Evolutionary conservation across 2,329 filamentous ascomycete genomes (phyloP).

Genomic region (Hortaea werneckii): DNA sequence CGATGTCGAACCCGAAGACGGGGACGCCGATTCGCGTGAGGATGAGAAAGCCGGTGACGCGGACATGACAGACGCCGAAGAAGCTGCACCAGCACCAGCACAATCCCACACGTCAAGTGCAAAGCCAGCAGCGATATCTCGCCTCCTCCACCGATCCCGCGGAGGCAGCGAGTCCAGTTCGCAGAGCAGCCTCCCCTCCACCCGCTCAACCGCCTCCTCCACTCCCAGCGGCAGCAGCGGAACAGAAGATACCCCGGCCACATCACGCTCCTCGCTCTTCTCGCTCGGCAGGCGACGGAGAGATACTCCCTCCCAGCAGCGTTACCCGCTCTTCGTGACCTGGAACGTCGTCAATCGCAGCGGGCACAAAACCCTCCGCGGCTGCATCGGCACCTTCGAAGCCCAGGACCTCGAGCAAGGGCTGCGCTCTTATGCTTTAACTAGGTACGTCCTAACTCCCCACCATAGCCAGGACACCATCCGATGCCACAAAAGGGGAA

Average conservation of each 20-base stretch:
- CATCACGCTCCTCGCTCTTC: slow-evolving; percentile 35
- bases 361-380: slow-evolving; percentile 61
- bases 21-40: no score
- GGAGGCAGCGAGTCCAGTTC: slow-evolving; percentile 13
- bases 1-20: slow-evolving; percentile 25
- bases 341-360: slow-evolving; percentile 67
- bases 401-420: slow-evolving; percentile 61
- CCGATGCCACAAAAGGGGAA: no score
- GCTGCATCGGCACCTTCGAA: slow-evolving; percentile 95
- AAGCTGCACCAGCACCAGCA: slow-evolving; percentile 2
- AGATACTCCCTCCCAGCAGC: slow-evolving; percentile 5
- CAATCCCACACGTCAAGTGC: slow-evolving; percentile 8
- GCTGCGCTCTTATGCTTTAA: slow-evolving; percentile 70
- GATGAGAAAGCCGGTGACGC: neutral
- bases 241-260: slow-evolving; percentile 22
- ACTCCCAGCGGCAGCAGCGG: slow-evolving; percentile 11
- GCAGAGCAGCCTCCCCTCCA: slow-evolving; percentile 22
- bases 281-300: slow-evolving; percentile 20
- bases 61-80: slow-evolving; percentile 19
- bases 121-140: slow-evolving; percentile 35
- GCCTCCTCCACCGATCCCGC: slow-evolving; percentile 25
- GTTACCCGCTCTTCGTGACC: slow-evolving; percentile 81
- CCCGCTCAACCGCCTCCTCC: slow-evolving; percentile 8
- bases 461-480: no score
- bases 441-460: slow-evolving; percentile 45